phyloP scores from a whole-genome alignment of 345 rosid genomes.

The Eutrema yunnanense region DNA sequence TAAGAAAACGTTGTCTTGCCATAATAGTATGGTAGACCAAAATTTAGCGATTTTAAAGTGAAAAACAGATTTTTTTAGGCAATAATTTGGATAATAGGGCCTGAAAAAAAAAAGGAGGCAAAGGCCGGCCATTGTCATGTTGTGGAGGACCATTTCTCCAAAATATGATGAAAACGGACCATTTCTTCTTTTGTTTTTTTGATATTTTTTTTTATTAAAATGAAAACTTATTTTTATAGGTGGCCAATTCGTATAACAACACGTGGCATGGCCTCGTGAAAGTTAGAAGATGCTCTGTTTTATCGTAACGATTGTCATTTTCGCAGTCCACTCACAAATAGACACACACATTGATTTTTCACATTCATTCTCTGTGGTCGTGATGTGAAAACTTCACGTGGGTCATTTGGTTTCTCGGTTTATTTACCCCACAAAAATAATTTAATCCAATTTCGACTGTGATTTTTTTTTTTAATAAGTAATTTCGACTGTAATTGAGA shows the following conservation, averaged over 20 bases:
- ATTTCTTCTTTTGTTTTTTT: background rate
- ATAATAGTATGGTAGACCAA: background rate
- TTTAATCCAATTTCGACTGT: too few species aligned
- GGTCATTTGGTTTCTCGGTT: constrained; percentile 3
- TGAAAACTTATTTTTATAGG: background rate
- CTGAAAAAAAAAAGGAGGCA: background rate
- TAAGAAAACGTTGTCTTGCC: background rate
- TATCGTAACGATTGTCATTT: constrained; percentile 16
- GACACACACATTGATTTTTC: constrained; percentile 9
- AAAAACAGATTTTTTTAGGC: background rate
- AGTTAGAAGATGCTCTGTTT: constrained; percentile 16
- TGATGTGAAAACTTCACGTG: background rate
- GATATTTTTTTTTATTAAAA: background rate
- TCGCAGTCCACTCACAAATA: constrained; percentile 18
- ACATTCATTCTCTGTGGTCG: too few species aligned
- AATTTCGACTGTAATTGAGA: background rate
- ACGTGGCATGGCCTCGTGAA: constrained; percentile 1
- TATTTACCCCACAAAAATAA: background rate
- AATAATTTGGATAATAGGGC: background rate
- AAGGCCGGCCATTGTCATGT: background rate
- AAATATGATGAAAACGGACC: constrained; percentile 19
- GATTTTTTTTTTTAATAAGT: too few species aligned
- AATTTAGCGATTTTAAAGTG: background rate
- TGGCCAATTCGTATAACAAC: constrained; percentile 1
- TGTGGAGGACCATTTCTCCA: constrained; percentile 25